Evolutionary conservation across 768 basidiomycete genomes (phyloP).

Genomic region (Boletus tylopilopsis): DNA sequence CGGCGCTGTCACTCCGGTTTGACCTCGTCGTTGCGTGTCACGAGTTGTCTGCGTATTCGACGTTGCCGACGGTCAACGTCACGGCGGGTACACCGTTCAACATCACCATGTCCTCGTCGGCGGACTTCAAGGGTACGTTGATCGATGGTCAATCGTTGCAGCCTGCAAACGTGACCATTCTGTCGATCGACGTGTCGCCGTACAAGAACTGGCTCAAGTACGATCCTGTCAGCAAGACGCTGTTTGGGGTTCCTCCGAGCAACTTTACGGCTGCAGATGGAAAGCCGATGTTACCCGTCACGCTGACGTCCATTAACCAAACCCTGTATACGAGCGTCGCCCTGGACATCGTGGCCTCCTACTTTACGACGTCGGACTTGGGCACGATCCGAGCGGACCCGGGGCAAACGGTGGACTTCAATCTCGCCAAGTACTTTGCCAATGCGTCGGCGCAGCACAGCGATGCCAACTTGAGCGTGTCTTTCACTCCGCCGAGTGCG

Average conservation of each 20-base stretch:
- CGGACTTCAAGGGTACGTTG: conserved; percentile 60
- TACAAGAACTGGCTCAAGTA: conserved; percentile 59
- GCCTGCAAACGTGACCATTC: conserved; percentile 49
- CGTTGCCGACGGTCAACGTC: conserved; percentile 67
- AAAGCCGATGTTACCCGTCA: conserved; percentile 51
- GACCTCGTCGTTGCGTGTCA: conserved; percentile 63
- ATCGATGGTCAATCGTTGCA: conserved; percentile 61
- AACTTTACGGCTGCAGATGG: conserved; percentile 34
- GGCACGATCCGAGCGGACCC: conserved; percentile 54
- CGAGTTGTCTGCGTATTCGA: conserved; percentile 50
- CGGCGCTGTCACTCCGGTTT: conserved; percentile 57
- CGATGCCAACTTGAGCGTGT: conserved; percentile 51
- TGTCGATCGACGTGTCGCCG: conserved; percentile 57
- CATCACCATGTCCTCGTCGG: conserved; percentile 47
- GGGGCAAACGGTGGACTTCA: conserved; percentile 49
- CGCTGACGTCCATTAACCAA: conserved; percentile 64
- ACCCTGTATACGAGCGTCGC: conserved; percentile 59
- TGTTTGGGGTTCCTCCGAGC: conserved; percentile 63
- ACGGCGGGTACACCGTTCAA: conserved; percentile 55
- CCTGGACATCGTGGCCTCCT: conserved; percentile 66
- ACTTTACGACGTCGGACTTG: conserved; percentile 57
- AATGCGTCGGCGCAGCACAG: conserved; percentile 37
- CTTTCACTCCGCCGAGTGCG: conserved; percentile 50
- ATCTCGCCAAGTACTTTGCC: conserved; percentile 54
- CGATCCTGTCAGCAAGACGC: conserved; percentile 48